Base-by-base conservation (phyloP, 306 rosid species). In the Vigna nakashimae region DNA sequence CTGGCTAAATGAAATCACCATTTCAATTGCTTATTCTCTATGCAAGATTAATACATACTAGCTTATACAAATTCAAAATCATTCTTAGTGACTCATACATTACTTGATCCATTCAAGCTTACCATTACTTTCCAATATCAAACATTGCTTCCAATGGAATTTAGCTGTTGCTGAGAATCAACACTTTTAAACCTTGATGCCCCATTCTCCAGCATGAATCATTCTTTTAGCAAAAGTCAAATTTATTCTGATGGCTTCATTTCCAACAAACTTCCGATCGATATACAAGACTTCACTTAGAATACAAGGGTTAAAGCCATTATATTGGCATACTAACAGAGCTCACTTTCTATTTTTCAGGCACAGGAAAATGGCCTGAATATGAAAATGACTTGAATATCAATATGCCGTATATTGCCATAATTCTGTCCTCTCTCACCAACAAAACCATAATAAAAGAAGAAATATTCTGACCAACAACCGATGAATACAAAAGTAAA, bases 361-460 rank as follows among this genome's bases (percentile, higher is more conserved):
- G 42, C 38, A 57, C 59, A 45, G 36, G 22, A 34, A 59, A 34
- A 70, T 30, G 34, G 34, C 5, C 34, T 0, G 34, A 30, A 30
- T 30, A 30, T 30, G 34, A 30, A 30, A 30, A 30, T 5, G 63
- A 34, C n/a, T 69, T 69, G 63, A 58, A 69, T 49, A 59, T 17
- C 58, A 68, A 46, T 26, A 18, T n/a, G 74, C 46, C 15, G 17
- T 16, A 60, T 50, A 26, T 53, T 53, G 57, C 38, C 13, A 36
- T 18, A 11, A 28, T 43, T 59, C 46, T 28, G 50, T 48, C 46
- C 34, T 51, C 76, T 36, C 52, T 59, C 38, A 50, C 42, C 20
- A 71, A 50, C 26, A 71, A 52, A 20, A 13, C n/a, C 78, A 63
- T 8, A 79, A 38, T 71, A 20, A 71, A 62, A 71, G 43, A 69